Evolutionary conservation across 2,329 filamentous ascomycete genomes (phyloP).

Genomic region (Emergomyces africanus): DNA sequence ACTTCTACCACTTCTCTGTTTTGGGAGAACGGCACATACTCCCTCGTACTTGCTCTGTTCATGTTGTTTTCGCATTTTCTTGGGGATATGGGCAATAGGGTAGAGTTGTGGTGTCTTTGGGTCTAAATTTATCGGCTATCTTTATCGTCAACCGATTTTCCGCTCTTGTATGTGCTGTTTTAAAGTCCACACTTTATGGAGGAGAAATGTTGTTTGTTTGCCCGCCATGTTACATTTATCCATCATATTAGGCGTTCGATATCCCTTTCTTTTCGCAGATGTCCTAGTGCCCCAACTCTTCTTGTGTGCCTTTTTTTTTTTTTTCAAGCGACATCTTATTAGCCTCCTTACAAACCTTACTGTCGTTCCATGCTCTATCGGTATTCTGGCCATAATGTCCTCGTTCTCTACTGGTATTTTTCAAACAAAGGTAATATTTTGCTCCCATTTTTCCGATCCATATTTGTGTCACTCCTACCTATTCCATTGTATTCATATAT

Average conservation of each 20-base stretch:
- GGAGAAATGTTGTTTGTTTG: neutral
- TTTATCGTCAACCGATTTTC: neutral
- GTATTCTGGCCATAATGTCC: neutral
- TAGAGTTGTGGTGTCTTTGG: conserved; percentile 2
- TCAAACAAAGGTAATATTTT: neutral
- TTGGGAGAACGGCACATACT: neutral
- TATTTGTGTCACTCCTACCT: neutral
- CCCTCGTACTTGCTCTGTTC: neutral
- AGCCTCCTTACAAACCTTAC: neutral
- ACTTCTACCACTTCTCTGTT: neutral
- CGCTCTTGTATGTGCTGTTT: neutral
- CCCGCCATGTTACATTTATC: neutral
- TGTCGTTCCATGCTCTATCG: neutral
- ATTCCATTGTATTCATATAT: neutral
- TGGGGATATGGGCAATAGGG: neutral
- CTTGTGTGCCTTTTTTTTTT: neutral
- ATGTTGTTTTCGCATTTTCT: neutral
- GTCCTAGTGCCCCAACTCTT: neutral
- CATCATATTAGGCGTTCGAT: neutral
- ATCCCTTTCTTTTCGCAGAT: neutral
- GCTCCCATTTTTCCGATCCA: neutral
- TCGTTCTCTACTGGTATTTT: neutral
- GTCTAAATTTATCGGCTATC: neutral
- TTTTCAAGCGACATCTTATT: neutral
- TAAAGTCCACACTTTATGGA: neutral